phyloP scores from a whole-genome alignment of 257 asterid species.

The Gentiana dahurica region DNA sequence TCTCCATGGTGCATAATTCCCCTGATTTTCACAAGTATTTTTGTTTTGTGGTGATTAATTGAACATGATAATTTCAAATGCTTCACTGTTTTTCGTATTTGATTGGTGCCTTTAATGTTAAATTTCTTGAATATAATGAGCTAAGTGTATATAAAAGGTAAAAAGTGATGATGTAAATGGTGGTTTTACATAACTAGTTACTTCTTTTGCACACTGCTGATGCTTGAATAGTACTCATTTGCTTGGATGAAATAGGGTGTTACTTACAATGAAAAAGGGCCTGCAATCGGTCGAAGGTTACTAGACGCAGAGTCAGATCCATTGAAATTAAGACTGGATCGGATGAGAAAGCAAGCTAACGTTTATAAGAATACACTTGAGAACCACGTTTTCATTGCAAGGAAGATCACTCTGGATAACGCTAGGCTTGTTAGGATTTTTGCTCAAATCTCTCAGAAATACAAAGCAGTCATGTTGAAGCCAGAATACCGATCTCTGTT shows the following conservation, averaged over 20 bases:
- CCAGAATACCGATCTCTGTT: constrained; percentile 16
- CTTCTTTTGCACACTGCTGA: too few relatives aligned
- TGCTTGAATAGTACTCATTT: too few relatives aligned
- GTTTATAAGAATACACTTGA: constrained; percentile 24
- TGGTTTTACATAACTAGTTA: neutral
- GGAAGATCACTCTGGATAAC: constrained; percentile 45
- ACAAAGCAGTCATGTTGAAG: constrained; percentile 19
- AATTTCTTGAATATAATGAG: neutral
- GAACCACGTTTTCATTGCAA: constrained; percentile 28
- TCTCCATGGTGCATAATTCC: too few relatives aligned
- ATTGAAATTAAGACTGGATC: constrained; percentile 29
- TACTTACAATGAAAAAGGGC: constrained; percentile 2
- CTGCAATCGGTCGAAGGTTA: constrained; percentile 15
- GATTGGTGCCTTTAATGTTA: neutral
- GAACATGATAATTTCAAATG: too few relatives aligned
- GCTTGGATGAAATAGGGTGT: constrained; percentile 12
- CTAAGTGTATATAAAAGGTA: too few relatives aligned
- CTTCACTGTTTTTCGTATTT: constrained; percentile 1
- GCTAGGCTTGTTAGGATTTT: constrained; percentile 28
- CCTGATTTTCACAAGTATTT: neutral
- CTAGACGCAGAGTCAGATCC: constrained; percentile 28
- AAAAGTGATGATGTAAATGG: neutral
- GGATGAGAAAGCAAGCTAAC: constrained; percentile 32
- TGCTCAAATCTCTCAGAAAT: constrained; percentile 27
- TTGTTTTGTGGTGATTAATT: too few relatives aligned